Evolutionary conservation across 169 alveolate species (phyloP), one percentile per base, ranked within the genome.

Genomic region (Cryptosporidium xiaoi): DNA sequence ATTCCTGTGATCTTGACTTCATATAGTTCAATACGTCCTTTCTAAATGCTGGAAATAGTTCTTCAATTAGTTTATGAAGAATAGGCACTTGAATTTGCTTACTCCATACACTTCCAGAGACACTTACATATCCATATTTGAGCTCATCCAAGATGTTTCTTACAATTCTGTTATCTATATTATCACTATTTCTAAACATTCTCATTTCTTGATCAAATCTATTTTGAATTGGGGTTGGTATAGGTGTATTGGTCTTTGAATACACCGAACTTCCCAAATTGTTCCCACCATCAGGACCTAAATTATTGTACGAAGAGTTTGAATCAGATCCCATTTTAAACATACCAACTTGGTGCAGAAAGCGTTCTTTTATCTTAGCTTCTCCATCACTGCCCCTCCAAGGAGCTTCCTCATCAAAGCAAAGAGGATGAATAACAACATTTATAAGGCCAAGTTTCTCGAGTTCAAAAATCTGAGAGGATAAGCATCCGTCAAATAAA

Each of bases 361-460:
- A 77, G 27, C 87, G 69, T 50, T 77, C 87, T 44, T 77, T 77
- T 7, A 77, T 77, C 53, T 36, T 77, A 3, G 56, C 60, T 27
- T 77, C 87, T 15, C 87, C 87, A 44, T 77, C 87, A 16, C 48
- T 8, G 7, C 87, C 87, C 64, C 87, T 77, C 87, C 87, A 77
- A 1, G 87, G 87, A 44, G 87, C 87, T 13, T 65, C 64, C 2
- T 77, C 87, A 60, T 77, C 87, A 29, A 77, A 58, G 5, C 71
- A 77, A 1, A 77, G 71, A 29, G 87, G 87, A 60, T 77, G 87
- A 18, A 77, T 51, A 20, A 77, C 29, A 36, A 77, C 31, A 10
- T 77, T 64, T 27, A 77, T 77, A 7, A 77, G 36, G 16, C 87
- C 87, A 5, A 33, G 87, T 77, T 64, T 56, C 77, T 77, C 87